Base-by-base conservation (phyloP, 805 yeast species). In the Candida sithepensis region DNA sequence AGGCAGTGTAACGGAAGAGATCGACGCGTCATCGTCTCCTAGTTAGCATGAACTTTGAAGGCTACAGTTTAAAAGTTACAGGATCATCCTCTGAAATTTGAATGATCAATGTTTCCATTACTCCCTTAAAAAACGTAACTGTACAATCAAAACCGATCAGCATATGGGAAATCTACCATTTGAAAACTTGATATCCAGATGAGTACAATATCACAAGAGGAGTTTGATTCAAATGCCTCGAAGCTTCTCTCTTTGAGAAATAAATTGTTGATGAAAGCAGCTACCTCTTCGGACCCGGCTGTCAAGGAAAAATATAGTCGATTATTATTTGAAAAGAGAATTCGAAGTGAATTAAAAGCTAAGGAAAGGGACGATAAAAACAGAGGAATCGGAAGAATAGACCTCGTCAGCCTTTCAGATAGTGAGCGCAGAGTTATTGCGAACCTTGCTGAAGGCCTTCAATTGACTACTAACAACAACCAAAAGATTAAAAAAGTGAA, bases 241-340 rank as follows among this genome's bases (percentile, higher is more conserved):
- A 55, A 50, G 44, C 13, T 59, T 10, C 40, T 56, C 4, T 39
- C 42, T 2, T 44, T 59, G 16, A 52, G 61, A 36, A 59, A 59
- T 38, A 43, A 41, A 23, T 46, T 48, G 13, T 47, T 59, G 38
- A 49, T 59, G 46, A 48, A 53, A 33, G 56, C 57, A 8, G 64
- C 64, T 16, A 49, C 60, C 12, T 53, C 61, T 4, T 40, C 46
- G 14, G 61, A 59, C 32, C 48, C 53, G 7, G 42, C 40, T 5
- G 41, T 37, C 13, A 46, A 56, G 18, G 44, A 49, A 12, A 48
- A 51, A 14, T 59, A 58, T 41, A 58, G 56, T n/a, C 47, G 58
- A 22, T 45, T 59, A 36, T 42, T 58, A 18, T 42, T 52, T 13
- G 62, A 59, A 42, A 55, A 55, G 36, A 51, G 53, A 22, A 39